Evolutionary conservation across 2,329 filamentous ascomycete genomes (phyloP), one percentile per base, ranked within the genome.

Genomic region (Fusarium pseudonygamai): DNA sequence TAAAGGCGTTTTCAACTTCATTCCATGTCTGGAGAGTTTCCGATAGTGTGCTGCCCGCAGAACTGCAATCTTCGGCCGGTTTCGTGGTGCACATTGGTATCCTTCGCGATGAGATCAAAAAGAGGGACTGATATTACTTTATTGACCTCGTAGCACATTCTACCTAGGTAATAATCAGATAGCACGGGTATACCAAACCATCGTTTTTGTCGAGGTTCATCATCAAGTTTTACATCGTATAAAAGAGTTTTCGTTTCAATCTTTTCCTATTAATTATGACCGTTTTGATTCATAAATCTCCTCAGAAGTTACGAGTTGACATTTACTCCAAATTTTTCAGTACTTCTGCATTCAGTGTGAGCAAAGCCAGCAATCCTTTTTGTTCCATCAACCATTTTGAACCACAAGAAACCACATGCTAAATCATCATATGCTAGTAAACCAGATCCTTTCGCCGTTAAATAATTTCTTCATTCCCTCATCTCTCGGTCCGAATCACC

Each of bases 21-120:
- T 98, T 98, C 78, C 85, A 86, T 16, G 90, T 92, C 13, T 98
- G 95, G 94, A 88, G 93, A 64, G 82, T 97, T 11, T 90, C 91
- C 0, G 91, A 94, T 78, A 83, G 85, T 40, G 81, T 89, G 40
- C 78, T 97, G 56, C 88, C 87, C 1, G 80, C 84, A 20, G 88
- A 85, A 3, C 80, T 97, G 74, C 86, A 85, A 64, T 86, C 89
- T 12, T 88, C 88, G 22, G 90, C 89, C 28, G 95, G 95, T 11
- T 97, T 97, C 83, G 91, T 93, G 36, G 89, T 98, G 13, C 95
- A 98, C 84, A 76, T 97, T 26, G 93, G 94, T 18, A 80, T 95
- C 28, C 82, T 95, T 69, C 86, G 84, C 49, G 73, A 75, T 22
- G 67, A 72, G 45, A n/a, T 67, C 45, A 53, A 36, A 49, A 36